These are phyloP conservation scores for Adansonia gregorii DNA, from an alignment of 441 rosid species.

Conservation along the genomic window DNA sequence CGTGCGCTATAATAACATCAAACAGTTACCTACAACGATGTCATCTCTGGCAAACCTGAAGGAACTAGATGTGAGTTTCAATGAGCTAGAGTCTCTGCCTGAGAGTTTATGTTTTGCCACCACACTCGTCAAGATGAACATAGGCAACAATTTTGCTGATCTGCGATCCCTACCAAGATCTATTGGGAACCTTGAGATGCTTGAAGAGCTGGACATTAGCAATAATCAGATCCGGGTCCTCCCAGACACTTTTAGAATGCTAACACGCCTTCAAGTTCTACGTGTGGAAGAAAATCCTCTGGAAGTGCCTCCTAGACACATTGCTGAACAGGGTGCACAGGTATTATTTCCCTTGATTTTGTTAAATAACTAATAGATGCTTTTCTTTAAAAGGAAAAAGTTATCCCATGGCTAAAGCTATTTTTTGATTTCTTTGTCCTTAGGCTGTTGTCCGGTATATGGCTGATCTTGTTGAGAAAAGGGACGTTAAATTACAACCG, in stretches of 20 bases:
- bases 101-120: slow-evolving; percentile 93
- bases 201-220: slow-evolving; percentile 91
- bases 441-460: slow-evolving; percentile 86
- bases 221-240: slow-evolving; percentile 92
- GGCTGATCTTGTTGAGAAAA: slow-evolving; percentile 69
- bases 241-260: slow-evolving; percentile 84
- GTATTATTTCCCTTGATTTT: slow-evolving; percentile 37
- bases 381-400: background rate
- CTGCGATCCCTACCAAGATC: slow-evolving; percentile 79
- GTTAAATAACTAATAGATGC: background rate
- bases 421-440: slow-evolving; percentile 33
- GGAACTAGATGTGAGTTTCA: slow-evolving; percentile 94
- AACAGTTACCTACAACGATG: slow-evolving; percentile 92
- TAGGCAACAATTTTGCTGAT: slow-evolving; percentile 95
- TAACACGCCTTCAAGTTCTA: slow-evolving; percentile 65
- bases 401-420: slow-evolving; percentile 15
- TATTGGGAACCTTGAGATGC: slow-evolving; percentile 91
- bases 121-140: slow-evolving; percentile 78
- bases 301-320: slow-evolving; percentile 82
- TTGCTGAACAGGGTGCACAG: slow-evolving; percentile 89
- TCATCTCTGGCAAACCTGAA: slow-evolving; percentile 69
- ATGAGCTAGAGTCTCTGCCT: slow-evolving; percentile 95
- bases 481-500: slow-evolving; percentile 53
- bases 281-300: slow-evolving; percentile 73
- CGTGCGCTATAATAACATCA: slow-evolving; percentile 87